Base-by-base conservation (phyloP, 2,329 filamentous ascomycete species). In the Aspergillus texensis region DNA sequence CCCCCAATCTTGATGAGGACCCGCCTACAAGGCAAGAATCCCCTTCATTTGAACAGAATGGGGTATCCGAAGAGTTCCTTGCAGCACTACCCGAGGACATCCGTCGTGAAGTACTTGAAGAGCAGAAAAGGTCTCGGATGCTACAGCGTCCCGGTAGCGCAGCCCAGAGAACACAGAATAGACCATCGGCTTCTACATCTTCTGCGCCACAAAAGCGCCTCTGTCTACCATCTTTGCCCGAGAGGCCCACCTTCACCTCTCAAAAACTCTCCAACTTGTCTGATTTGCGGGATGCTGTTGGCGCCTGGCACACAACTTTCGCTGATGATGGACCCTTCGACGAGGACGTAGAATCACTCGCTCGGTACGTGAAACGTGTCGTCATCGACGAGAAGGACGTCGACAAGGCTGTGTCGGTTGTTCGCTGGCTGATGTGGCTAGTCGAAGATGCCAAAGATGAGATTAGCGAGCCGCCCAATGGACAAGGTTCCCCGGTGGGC, bases 81-180 rank as follows among this genome's bases (percentile, higher is more conserved):
- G 88, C 90, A 1, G 93, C 93, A 19, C 82, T 98, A 0, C 94
- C 94, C 0, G 89, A 91, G 67, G 92, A 96, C 54, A 86, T 96
- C 54, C 88, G 91, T 14, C 82, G 80, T 19, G 94, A 98, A 77
- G 84, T 98, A 8, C 77, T 97, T 2, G 88, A 87, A 24, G 91
- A 96, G 70, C 89, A 94, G 72, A 85, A 84, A 39, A 85, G 85
- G 24, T 77, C 80, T 24, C 86, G 84, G n/a, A 81, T 90, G 24
- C 86, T 87, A 12, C 85, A 87, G 43, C 83, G 79, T 21, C 80
- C 84, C 1, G 83, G 82, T 0, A 75, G 88, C n/a, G 80, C 73
- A 6, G 60, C 69, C 48, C 65, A 69, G 59, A 65, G 72, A 64
- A 60, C 60, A 10, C 62, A 70, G 68, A 48, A 28, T 57, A 53